A percentile compares a stretch with the other conserved stretches of the same genome.
These are phyloP conservation scores for Rubus parviflorus DNA, from an alignment of 306 rosid genomes.

Conservation along the genomic window DNA sequence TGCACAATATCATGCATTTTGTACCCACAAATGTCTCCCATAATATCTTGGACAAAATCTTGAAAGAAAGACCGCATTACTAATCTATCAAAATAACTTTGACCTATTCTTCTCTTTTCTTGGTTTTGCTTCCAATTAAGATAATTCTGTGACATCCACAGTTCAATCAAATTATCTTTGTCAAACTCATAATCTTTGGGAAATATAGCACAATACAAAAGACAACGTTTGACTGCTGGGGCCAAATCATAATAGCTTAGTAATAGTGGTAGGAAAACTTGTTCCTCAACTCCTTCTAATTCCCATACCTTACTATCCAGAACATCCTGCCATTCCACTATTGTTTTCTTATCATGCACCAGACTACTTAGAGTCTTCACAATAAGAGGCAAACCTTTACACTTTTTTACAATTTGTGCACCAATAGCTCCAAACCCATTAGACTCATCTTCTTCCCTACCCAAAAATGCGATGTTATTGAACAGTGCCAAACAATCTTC, in stretches of 20 bases:
- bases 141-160: slow-evolving; percentile 20
- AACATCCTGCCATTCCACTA: background rate
- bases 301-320: slow-evolving; percentile 18
- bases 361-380: slow-evolving; percentile 22
- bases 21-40: background rate
- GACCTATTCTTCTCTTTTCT: background rate
- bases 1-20: slow-evolving; percentile 1
- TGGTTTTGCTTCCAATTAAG: background rate
- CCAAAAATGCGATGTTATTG: background rate
- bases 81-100: background rate
- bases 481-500: slow-evolving; percentile 10
- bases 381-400: slow-evolving; percentile 22
- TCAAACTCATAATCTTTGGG: slow-evolving; percentile 3
- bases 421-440: background rate
- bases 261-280: slow-evolving; percentile 15
- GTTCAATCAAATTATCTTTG: background rate
- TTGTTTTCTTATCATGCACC: background rate
- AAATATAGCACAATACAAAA: slow-evolving; percentile 12
- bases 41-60: fast-evolving
- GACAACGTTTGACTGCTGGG: background rate
- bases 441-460: background rate
- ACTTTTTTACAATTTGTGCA: slow-evolving; percentile 4
- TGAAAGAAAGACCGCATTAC: background rate
- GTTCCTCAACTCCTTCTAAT: background rate
- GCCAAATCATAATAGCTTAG: slow-evolving; percentile 26